Evolutionary conservation across 2,329 filamentous ascomycete genomes (phyloP).

Genomic region (Akanthomyces uredinophilus): DNA sequence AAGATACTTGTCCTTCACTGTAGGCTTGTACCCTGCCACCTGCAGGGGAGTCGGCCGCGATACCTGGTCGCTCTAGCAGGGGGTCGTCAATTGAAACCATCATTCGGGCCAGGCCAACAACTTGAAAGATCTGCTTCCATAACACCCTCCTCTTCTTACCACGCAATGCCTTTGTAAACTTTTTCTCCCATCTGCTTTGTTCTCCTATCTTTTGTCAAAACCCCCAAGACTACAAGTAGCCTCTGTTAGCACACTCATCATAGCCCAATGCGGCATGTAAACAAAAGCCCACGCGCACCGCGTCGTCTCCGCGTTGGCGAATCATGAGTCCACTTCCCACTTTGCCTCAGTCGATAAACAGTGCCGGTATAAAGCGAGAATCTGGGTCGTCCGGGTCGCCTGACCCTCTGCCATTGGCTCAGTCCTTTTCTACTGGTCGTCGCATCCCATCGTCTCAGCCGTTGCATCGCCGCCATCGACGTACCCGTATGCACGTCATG

Average conservation of each 20-base stretch:
- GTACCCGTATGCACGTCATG: constrained; percentile 2
- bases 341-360: background rate
- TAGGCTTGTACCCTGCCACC: background rate
- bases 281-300: constrained; percentile 12
- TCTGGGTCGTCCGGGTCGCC: background rate
- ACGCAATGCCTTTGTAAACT: background rate
- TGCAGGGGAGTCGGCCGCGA: constrained; percentile 5
- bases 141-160: background rate
- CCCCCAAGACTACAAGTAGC: background rate
- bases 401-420: background rate
- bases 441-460: background rate
- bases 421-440: background rate
- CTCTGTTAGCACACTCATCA: constrained; percentile 10
- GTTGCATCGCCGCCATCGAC: background rate
- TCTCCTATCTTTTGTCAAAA: background rate
- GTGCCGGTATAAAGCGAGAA: background rate
- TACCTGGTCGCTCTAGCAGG: constrained; percentile 12
- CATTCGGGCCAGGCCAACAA: background rate
- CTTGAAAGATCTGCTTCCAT: background rate
- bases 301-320: constrained; percentile 10
- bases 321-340: background rate
- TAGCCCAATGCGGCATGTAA: constrained; percentile 11
- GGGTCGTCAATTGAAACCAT: constrained; percentile 5
- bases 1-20: constrained; percentile 4
- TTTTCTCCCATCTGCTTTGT: background rate